Conservation (phyloP, 2,329 filamentous ascomycete genomes). For the Pseudogymnoascus sp. region DNA sequence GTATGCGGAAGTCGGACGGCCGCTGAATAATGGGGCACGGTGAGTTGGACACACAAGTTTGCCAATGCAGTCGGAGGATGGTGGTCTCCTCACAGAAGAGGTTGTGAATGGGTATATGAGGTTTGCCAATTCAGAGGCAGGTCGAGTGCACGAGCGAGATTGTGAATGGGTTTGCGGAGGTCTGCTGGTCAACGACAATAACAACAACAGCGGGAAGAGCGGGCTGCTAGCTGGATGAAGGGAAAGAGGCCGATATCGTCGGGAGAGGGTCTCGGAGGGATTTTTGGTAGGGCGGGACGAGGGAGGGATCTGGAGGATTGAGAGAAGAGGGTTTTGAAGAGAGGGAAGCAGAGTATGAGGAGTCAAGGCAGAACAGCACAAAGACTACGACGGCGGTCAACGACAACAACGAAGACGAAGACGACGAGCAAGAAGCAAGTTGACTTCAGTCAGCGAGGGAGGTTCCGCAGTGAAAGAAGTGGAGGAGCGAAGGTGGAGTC, state of each 20-base stretch:
- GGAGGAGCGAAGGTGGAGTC: slow-evolving; percentile 2
- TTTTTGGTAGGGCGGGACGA: neutral
- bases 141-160: neutral
- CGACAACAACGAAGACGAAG: neutral
- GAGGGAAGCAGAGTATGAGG: neutral
- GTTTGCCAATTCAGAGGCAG: neutral
- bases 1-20: neutral
- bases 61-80: neutral
- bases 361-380: neutral
- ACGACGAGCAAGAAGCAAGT: neutral
- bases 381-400: neutral
- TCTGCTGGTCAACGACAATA: neutral
- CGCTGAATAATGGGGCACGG: neutral
- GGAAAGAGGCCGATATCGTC: neutral
- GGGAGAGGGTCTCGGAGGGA: neutral
- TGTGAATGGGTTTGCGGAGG: slow-evolving; percentile 5
- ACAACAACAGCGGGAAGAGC: neutral
- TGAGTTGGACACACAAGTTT: neutral
- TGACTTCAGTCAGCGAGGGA: neutral
- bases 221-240: neutral
- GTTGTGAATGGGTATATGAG: neutral
- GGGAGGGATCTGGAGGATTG: neutral
- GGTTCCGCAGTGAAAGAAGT: neutral
- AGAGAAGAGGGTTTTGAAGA: neutral
- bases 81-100: neutral